Evolutionary conservation across 345 rosid genomes (phyloP), one percentile per base, ranked within the genome.

Genomic region (Sonneratia caseolaris): DNA sequence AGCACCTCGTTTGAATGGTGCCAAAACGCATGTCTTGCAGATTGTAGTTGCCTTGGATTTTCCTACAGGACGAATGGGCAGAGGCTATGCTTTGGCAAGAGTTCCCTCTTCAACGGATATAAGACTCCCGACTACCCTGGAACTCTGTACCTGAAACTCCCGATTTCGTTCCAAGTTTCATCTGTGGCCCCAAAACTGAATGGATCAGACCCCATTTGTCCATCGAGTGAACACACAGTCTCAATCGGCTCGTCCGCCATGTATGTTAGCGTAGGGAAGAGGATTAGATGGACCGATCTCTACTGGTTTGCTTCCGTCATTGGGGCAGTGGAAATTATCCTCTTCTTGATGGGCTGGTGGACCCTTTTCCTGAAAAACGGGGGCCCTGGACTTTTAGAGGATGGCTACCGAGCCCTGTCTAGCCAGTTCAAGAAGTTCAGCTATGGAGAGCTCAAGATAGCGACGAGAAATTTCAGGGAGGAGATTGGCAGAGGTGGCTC

Each of bases 351-450:
- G 35, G 82, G 76, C 11, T 77, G 79, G 85, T 80, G 80, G 84
- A 43, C 75, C 22, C 75, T 84, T 56, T 77, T 51, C 35, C 37
- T 78, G 64, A 76, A 57, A 61, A 73, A 38, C 6, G 73, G 45
- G 0, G 4, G 38, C 15, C 70, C 72, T 14, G 72, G 35, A 3
- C 51, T 49, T 3, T 18, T 72, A 55, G 81, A 75, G 59, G 80
- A 74, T 11, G 84, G 85, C 19, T 81, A 84, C 64, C 75, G 38
- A 18, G 69, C 55, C 8, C 35, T 82, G 37, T 37, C 66, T 0
- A 75, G 77, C 62, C 82, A 78, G 51, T 84, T 82, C 76, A 73
- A 71, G 81, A 74, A 70, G 72, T 84, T 79, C 51, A 74, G 70
- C 55, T 81, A 77, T 22, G 19, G 32, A 2, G 82, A 84, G 56